Evolutionary conservation across 441 rosid species (phyloP).

Genomic region (Aquilaria agallochum): DNA sequence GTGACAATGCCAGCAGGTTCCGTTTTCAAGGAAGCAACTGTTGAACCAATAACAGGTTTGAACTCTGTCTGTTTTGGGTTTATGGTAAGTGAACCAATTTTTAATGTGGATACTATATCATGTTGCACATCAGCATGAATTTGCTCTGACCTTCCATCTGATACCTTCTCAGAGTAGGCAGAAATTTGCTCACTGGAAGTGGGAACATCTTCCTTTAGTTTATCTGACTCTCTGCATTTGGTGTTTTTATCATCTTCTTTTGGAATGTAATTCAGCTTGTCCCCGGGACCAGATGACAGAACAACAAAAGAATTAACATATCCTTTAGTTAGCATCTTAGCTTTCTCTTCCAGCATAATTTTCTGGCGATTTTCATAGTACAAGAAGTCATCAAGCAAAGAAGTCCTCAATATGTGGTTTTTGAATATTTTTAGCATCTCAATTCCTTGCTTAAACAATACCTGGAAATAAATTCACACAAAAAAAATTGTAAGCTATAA

Average conservation of each 20-base stretch:
- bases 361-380: conserved; percentile 85
- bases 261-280: conserved; percentile 19
- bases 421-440: conserved; percentile 81
- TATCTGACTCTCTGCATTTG: conserved; percentile 21
- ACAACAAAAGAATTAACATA: conserved; percentile 34
- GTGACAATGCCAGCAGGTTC: conserved; percentile 36
- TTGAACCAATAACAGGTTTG: conserved; percentile 13
- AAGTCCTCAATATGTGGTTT: conserved; percentile 48
- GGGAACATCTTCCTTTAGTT: conserved; percentile 23
- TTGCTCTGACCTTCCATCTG: conserved; percentile 20
- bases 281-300: conserved; percentile 34
- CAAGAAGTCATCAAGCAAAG: conserved; percentile 76
- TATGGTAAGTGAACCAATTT: conserved; percentile 40
- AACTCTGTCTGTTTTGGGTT: conserved; percentile 31
- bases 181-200: conserved; percentile 18
- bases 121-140: conserved; percentile 20
- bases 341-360: conserved; percentile 77
- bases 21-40: conserved; percentile 12
- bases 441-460: conserved; percentile 68
- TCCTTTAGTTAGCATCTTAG: conserved; percentile 38
- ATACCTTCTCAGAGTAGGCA: conserved; percentile 13
- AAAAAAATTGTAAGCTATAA: too few species aligned
- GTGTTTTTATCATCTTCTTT: conserved; percentile 23
- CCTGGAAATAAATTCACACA: conserved; percentile 32
- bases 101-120: conserved; percentile 22